phyloP scores from a whole-genome alignment of 2,329 filamentous ascomycete genomes.

The Trichoderma sp. region DNA sequence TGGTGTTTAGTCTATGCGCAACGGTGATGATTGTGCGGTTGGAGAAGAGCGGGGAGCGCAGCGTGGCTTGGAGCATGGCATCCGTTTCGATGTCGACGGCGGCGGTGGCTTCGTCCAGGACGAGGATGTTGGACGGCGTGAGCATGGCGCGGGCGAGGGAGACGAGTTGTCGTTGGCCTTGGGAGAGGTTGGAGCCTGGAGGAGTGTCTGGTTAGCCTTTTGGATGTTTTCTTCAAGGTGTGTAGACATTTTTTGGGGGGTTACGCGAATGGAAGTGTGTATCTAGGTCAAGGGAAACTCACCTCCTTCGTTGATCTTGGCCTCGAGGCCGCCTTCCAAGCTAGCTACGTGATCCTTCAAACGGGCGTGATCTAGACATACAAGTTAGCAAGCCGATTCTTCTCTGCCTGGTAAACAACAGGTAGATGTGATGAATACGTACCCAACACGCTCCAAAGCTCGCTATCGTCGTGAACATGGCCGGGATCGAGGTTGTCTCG shows the following conservation, averaged over 20 bases:
- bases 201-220: slow-evolving; percentile 22
- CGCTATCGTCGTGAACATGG: slow-evolving; percentile 93
- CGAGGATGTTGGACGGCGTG: slow-evolving; percentile 93
- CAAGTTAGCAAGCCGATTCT: slow-evolving; percentile 16
- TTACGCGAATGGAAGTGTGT: neutral
- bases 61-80: slow-evolving; percentile 61
- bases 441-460: slow-evolving; percentile 94
- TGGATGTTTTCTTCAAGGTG: neutral
- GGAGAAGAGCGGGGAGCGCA: slow-evolving; percentile 67
- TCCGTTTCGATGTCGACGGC: slow-evolving; percentile 67
- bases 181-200: slow-evolving; percentile 86
- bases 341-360: slow-evolving; percentile 83
- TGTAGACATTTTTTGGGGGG: neutral
- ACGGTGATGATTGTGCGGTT: slow-evolving; percentile 98
- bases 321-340: slow-evolving; percentile 89
- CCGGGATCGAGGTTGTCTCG: slow-evolving; percentile 94
- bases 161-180: slow-evolving; percentile 90
- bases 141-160: slow-evolving; percentile 91
- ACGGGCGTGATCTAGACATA: slow-evolving; percentile 73
- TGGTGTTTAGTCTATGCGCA: slow-evolving; percentile 96
- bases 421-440: slow-evolving; percentile 23
- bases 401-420: neutral
- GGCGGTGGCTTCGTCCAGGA: slow-evolving; percentile 94
- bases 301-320: slow-evolving; percentile 91
- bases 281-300: slow-evolving; percentile 38